Evolutionary conservation across 768 basidiomycete species (phyloP).

Genomic region (Termitomyces bulborhizus): DNA sequence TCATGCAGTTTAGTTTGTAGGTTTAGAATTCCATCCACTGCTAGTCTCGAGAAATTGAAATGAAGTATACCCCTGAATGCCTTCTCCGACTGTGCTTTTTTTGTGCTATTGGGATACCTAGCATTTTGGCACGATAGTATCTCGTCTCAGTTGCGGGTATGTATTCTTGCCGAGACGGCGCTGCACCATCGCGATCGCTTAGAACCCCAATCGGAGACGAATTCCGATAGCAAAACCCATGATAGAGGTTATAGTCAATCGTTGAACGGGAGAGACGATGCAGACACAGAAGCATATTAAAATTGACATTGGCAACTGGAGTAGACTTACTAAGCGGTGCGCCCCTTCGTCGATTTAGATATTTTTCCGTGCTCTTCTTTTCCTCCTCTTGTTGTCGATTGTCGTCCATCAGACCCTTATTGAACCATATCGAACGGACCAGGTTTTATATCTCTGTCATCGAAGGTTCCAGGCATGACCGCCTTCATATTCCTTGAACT

Average conservation of each 20-base stretch:
- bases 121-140: slow-evolving; percentile 99
- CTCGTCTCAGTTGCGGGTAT: slow-evolving; percentile 89
- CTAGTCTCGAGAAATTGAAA: too few relatives aligned
- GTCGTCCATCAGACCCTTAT: neutral
- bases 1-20: too few relatives aligned
- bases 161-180: slow-evolving; percentile 95
- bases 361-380: neutral
- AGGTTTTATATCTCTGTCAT: neutral
- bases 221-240: slow-evolving; percentile 75
- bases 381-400: neutral
- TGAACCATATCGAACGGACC: neutral
- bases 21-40: too few relatives aligned
- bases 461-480: too few relatives aligned
- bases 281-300: slow-evolving; percentile 66
- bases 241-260: slow-evolving; percentile 88
- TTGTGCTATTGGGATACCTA: slow-evolving; percentile 54
- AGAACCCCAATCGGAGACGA: slow-evolving; percentile 72
- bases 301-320: slow-evolving; percentile 87
- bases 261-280: slow-evolving; percentile 93
- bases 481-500: neutral
- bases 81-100: neutral
- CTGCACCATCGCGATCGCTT: slow-evolving; percentile 90
- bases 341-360: slow-evolving; percentile 16
- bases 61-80: too few relatives aligned
- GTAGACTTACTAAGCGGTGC: slow-evolving; percentile 90